Conservation (phyloP, 768 basidiomycete genomes). For the Lactarius hatsudake region DNA sequence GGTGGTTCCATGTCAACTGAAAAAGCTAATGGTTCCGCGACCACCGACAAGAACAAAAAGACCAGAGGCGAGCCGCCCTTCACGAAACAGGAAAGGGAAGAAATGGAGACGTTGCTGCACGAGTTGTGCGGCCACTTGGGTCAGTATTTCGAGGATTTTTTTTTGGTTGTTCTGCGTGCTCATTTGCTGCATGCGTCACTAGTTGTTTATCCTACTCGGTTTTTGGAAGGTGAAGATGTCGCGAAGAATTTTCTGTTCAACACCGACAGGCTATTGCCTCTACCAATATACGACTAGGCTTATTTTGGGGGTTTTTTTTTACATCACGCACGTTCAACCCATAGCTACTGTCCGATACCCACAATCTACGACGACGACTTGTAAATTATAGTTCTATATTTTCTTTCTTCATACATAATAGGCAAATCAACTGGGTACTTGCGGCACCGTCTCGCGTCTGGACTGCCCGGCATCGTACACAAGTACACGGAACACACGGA, state of each 20-base stretch:
- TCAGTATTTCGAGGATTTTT: constrained; percentile 36
- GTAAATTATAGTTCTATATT: background rate
- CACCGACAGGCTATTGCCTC: constrained; percentile 72
- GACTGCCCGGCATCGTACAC: background rate
- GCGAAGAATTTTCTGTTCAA: constrained; percentile 94
- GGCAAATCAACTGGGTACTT: background rate
- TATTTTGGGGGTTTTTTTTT: background rate
- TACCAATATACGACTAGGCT: constrained; percentile 66
- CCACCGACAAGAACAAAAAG: constrained; percentile 40
- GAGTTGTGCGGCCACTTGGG: constrained; percentile 86
- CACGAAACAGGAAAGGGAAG: constrained; percentile 77
- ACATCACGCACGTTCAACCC: background rate
- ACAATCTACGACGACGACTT: background rate
- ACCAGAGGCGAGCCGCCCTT: constrained; percentile 61
- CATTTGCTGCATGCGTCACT: constrained; percentile 18
- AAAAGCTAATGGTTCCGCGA: constrained; percentile 1
- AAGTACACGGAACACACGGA: background rate
- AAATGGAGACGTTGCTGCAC: constrained; percentile 81
- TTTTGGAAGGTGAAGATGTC: constrained; percentile 90
- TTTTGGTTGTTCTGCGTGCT: background rate
- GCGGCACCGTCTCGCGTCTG: background rate
- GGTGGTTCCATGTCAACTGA: background rate
- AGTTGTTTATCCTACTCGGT: constrained; percentile 84
- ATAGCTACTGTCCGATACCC: background rate
- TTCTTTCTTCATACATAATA: background rate